These are phyloP conservation scores for Calonectria honghensis DNA, from an alignment of 2,329 filamentous ascomycete species.

Conservation along the genomic window DNA sequence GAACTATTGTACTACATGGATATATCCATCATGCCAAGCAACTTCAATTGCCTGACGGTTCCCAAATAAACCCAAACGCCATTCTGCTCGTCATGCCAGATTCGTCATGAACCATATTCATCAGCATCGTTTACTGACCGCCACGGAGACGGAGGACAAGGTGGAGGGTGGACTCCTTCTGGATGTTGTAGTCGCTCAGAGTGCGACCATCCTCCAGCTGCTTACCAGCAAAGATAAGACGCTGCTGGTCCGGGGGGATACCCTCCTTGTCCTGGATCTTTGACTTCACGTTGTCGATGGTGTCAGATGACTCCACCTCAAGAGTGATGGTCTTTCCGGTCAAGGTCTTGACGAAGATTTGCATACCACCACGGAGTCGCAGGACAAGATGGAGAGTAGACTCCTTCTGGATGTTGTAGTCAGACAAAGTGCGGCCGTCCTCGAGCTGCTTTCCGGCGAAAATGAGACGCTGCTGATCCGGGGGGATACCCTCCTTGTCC, in stretches of 20 bases:
- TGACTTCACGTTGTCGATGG: conserved; percentile 96
- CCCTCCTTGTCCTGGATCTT: conserved; percentile 99
- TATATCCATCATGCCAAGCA: conserved; percentile 47
- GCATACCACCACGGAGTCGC: conserved; percentile 88
- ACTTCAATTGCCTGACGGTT: conserved; percentile 44
- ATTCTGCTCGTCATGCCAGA: conserved; percentile 79
- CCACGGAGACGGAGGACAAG: conserved; percentile 93
- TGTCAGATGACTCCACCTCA: conserved; percentile 92
- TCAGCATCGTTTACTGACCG: conserved; percentile 68
- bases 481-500: conserved; percentile 94
- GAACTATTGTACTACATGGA: conserved; percentile 49
- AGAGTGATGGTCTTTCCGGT: conserved; percentile 97
- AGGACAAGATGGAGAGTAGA: conserved; percentile 88
- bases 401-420: conserved; percentile 98
- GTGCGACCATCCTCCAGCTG: conserved; percentile 96
- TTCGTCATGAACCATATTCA: conserved; percentile 77
- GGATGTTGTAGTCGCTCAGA: conserved; percentile 94
- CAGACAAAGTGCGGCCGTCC: conserved; percentile 91
- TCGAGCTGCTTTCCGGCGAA: conserved; percentile 96
- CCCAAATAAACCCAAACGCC: conserved; percentile 53
- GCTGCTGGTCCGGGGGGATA: conserved; percentile 96
- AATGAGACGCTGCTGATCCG: conserved; percentile 95
- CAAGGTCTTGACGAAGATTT: conserved; percentile 86
- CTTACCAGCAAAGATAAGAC: conserved; percentile 96
- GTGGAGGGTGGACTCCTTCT: conserved; percentile 93